Base-by-base conservation (phyloP, 139 green algal species). In the Chlamydomonas urium region DNA sequence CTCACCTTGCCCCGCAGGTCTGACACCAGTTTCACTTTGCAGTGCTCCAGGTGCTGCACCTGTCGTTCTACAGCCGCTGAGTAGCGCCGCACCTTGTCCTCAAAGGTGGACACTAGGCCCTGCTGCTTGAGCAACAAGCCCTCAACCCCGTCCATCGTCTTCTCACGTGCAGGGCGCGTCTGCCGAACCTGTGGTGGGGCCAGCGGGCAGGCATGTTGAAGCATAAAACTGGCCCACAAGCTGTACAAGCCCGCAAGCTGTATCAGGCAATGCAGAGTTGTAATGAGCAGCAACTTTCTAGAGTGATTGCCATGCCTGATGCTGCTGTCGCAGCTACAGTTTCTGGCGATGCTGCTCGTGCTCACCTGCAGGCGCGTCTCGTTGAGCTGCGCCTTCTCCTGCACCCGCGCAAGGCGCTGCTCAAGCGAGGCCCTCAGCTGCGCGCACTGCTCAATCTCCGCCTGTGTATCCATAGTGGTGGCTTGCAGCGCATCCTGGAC, bases 1-100 rank as follows among this genome's bases (percentile, higher is more conserved):
- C n/a, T n/a, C 66, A 82, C 72, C 77, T 83, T 83, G 77, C 79
- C 77, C 8, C 62, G 47, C 19, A 77, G 50, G 68, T 83, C 77
- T n/a, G 77, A 72, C 38, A 67, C 67, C 38, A 83, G 77, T 65
- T 71, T 76, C 17, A 47, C 68, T 28, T 58, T 58, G 32, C 73
- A 50, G 4, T 37, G 32, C 45, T 83, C 67, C 38, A 83, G 68
- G 60, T 69, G 38, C 6, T 29, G 35, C 6, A 83, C 31, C 68
- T 83, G 67, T 53, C 35, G 53, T 47, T 79, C 72, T 33, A 83
- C n/a, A n/a, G n/a, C n/a, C n/a, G n/a, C n/a, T n/a, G n/a, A n/a
- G 0, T n/a, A 14, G 53, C 10, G 6, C n/a, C 53, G 5, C 74
- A 77, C 71, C 21, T 77, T 74, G 23, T 79, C 73, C 23, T 47